Conservation (phyloP, 345 rosid species). For the Eucalyptus cloeziana region DNA sequence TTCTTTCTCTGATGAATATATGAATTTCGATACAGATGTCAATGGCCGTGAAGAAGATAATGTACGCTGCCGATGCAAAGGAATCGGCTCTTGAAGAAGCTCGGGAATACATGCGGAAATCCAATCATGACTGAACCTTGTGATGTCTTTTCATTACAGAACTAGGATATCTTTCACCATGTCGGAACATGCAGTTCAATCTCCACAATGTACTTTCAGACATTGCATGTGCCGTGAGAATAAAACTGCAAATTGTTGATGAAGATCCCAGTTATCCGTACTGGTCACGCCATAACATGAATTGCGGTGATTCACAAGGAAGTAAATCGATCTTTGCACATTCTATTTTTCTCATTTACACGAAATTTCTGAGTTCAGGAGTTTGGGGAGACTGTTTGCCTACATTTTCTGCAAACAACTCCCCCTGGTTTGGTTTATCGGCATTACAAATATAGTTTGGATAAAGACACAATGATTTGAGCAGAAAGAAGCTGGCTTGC, state of each 20-base stretch:
- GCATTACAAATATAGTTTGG: not conserved
- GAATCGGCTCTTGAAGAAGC: slow-evolving; percentile 83
- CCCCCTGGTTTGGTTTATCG: not conserved
- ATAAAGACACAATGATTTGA: not conserved
- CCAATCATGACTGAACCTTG: slow-evolving; percentile 13
- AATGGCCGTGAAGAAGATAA: slow-evolving; percentile 71
- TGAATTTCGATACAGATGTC: slow-evolving; percentile 39
- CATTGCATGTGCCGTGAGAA: not conserved
- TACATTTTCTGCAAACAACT: not conserved
- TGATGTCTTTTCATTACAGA: not conserved
- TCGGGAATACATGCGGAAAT: slow-evolving; percentile 41
- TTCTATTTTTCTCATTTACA: not conserved
- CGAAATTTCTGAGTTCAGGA: not conserved
- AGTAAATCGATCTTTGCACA: not conserved
- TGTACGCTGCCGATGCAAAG: slow-evolving; percentile 75
- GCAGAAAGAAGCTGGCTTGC: not conserved
- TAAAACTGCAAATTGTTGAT: not conserved
- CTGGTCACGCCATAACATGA: not conserved
- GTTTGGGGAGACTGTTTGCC: not conserved
- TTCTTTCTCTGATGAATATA: not conserved
- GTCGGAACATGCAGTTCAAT: not conserved
- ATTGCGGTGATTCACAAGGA: not conserved
- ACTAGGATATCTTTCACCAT: not conserved
- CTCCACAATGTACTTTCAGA: not conserved
- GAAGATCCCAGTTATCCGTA: not conserved